Evolutionary conservation across 2,329 filamentous ascomycete genomes (phyloP).

Genomic region (Cladosporium velox): DNA sequence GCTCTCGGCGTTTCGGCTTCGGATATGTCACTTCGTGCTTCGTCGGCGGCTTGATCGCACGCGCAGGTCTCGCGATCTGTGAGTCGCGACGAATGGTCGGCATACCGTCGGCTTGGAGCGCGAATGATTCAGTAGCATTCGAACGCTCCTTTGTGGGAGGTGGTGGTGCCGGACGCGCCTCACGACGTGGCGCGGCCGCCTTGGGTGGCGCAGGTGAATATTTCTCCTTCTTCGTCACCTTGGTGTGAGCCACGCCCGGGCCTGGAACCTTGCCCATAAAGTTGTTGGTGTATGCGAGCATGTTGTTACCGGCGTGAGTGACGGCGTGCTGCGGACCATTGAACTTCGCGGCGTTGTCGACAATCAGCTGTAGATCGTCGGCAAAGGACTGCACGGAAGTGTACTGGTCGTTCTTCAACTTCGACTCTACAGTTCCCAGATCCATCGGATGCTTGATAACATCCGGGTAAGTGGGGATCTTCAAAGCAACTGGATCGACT

Average conservation of each 20-base stretch:
- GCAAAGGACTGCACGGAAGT: slow-evolving; percentile 70
- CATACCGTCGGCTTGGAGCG: slow-evolving; percentile 73
- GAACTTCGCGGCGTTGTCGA: slow-evolving; percentile 76
- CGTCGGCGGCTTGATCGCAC: slow-evolving; percentile 89
- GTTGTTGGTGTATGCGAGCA: slow-evolving; percentile 61
- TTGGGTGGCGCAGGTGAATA: slow-evolving; percentile 33
- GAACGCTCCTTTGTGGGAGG: slow-evolving; percentile 43
- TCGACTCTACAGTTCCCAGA: slow-evolving; percentile 76
- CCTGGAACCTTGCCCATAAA: slow-evolving; percentile 62
- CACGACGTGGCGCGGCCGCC: slow-evolving; percentile 33
- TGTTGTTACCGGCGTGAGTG: slow-evolving; percentile 65
- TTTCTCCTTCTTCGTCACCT: slow-evolving; percentile 48
- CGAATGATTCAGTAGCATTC: slow-evolving; percentile 62
- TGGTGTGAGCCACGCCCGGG: slow-evolving; percentile 48
- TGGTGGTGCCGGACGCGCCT: slow-evolving; percentile 36
- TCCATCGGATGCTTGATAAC: slow-evolving; percentile 81
- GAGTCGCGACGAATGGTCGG: slow-evolving; percentile 86
- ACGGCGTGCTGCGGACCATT: slow-evolving; percentile 79
- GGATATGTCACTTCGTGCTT: slow-evolving; percentile 89
- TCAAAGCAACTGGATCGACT: slow-evolving; percentile 74
- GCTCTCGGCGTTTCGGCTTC: slow-evolving; percentile 88
- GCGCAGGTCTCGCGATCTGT: slow-evolving; percentile 81
- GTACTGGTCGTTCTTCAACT: slow-evolving; percentile 72
- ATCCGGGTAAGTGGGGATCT: slow-evolving; percentile 72
- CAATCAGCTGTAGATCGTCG: slow-evolving; percentile 73